phyloP scores from a whole-genome alignment of 192 early-diverging fungal species.

The Kickxella alabastrina region DNA sequence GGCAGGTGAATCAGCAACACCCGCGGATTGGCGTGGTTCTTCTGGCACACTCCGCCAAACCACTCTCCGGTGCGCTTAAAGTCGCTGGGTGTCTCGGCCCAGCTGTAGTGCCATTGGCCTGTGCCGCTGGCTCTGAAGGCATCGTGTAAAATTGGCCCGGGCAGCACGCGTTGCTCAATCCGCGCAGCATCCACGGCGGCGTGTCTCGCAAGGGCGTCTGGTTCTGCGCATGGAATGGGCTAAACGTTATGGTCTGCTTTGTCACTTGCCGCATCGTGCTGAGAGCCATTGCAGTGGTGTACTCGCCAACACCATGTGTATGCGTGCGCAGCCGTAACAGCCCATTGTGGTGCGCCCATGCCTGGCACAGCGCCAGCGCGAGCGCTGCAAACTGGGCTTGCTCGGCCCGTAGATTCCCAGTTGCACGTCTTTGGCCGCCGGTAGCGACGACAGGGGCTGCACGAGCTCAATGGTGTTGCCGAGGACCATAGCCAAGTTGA shows the following conservation, averaged over 20 bases:
- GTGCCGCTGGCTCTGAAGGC: neutral
- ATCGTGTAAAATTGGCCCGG: constrained; percentile 23
- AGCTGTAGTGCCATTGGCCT: constrained; percentile 41
- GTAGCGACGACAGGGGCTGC: constrained; percentile 15
- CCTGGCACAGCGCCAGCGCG: constrained; percentile 33
- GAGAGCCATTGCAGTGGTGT: constrained; percentile 11
- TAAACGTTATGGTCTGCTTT: constrained; percentile 13
- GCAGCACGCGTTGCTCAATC: constrained; percentile 22
- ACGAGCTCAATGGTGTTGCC: constrained; percentile 33
- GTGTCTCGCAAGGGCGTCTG: constrained; percentile 19
- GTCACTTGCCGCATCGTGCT: constrained; percentile 16
- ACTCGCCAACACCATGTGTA: constrained; percentile 23
- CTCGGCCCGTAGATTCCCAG: constrained; percentile 31
- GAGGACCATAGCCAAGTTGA: constrained; percentile 18
- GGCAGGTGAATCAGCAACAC: constrained; percentile 43
- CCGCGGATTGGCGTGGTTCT: constrained; percentile 7
- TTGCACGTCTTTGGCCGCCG: constrained; percentile 18
- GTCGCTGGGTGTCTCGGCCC: constrained; percentile 38
- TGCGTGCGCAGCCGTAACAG: constrained; percentile 22
- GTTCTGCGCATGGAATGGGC: constrained; percentile 13
- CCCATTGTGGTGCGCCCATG: constrained; percentile 32
- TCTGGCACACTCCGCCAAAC: constrained; percentile 17
- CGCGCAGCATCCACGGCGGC: constrained; percentile 44
- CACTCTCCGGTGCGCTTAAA: constrained; percentile 31
- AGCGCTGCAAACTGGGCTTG: constrained; percentile 36